Percentiles rank a stretch among this genome's conserved stretches.
These are phyloP conservation scores for Trametes sanguinea DNA, from an alignment of 768 basidiomycete species.

Conservation along the genomic window DNA sequence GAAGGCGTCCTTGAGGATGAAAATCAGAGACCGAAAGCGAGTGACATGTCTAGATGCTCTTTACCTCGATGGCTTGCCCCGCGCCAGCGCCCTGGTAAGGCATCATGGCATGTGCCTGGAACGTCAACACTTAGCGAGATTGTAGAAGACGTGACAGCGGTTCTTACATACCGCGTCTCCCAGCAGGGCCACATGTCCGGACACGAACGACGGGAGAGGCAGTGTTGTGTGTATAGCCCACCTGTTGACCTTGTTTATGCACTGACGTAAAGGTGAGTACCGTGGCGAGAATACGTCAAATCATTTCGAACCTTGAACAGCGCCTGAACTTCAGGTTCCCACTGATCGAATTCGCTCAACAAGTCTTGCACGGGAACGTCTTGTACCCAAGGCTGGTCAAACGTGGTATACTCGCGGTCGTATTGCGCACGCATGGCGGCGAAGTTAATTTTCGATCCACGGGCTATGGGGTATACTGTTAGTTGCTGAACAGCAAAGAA, in stretches of 20 bases:
- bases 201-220: conserved; percentile 51
- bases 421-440: conserved; percentile 55
- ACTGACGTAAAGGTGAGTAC: conserved; percentile 37
- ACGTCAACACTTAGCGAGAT: neutral
- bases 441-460: conserved; percentile 61
- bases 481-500: conserved; percentile 46
- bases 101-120: conserved; percentile 41
- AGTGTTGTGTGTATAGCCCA: conserved; percentile 68
- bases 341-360: conserved; percentile 44
- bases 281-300: neutral
- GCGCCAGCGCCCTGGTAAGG: conserved; percentile 49
- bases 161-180: conserved; percentile 41
- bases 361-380: conserved; percentile 48
- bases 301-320: conserved; percentile 48
- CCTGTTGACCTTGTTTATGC: conserved; percentile 44
- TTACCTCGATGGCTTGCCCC: conserved; percentile 45
- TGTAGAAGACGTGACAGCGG: neutral
- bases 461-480: conserved; percentile 61
- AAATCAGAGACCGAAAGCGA: neutral
- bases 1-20: conserved; percentile 36
- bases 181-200: conserved; percentile 52
- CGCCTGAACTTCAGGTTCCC: conserved; percentile 63
- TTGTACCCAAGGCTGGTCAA: conserved; percentile 53
- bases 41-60: neutral
- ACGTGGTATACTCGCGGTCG: conserved; percentile 53